These are phyloP conservation scores for Coemansia sp. DNA, from an alignment of 192 early-diverging fungal genomes.

Conservation along the genomic window DNA sequence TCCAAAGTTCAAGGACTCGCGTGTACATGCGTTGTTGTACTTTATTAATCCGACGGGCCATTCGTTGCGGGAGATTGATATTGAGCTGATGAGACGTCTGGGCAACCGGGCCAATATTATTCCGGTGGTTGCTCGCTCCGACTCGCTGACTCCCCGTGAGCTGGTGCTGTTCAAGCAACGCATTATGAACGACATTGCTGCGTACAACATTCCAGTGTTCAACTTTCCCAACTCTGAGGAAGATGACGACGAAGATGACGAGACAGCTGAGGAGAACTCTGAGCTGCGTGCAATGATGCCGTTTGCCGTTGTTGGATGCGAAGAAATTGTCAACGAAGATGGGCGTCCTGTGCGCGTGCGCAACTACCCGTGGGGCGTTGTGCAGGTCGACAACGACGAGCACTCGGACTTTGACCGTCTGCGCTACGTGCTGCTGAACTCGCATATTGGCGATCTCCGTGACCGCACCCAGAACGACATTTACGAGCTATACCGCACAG, in stretches of 20 bases:
- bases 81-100: slow-evolving; percentile 89
- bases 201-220: slow-evolving; percentile 96
- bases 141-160: slow-evolving; percentile 87
- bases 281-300: slow-evolving; percentile 89
- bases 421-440: slow-evolving; percentile 89
- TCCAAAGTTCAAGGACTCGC: slow-evolving; percentile 90
- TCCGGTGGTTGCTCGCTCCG: slow-evolving; percentile 93
- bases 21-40: slow-evolving; percentile 95
- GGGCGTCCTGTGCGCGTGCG: slow-evolving; percentile 91
- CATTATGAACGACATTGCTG: slow-evolving; percentile 96
- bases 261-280: slow-evolving; percentile 96
- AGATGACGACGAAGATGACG: slow-evolving; percentile 98
- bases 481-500: slow-evolving; percentile 94
- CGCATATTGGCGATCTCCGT: slow-evolving; percentile 96
- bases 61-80: slow-evolving; percentile 92
- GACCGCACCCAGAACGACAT: slow-evolving; percentile 95
- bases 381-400: slow-evolving; percentile 95
- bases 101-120: slow-evolving; percentile 93
- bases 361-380: slow-evolving; percentile 93
- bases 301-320: slow-evolving; percentile 95
- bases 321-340: slow-evolving; percentile 78
- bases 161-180: slow-evolving; percentile 84
- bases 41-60: slow-evolving; percentile 98
- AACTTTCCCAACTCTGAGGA: slow-evolving; percentile 96
- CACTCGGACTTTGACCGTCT: slow-evolving; percentile 97